These are phyloP conservation scores for Amanita pallidorosea DNA, from an alignment of 768 basidiomycete genomes.

Conservation along the genomic window DNA sequence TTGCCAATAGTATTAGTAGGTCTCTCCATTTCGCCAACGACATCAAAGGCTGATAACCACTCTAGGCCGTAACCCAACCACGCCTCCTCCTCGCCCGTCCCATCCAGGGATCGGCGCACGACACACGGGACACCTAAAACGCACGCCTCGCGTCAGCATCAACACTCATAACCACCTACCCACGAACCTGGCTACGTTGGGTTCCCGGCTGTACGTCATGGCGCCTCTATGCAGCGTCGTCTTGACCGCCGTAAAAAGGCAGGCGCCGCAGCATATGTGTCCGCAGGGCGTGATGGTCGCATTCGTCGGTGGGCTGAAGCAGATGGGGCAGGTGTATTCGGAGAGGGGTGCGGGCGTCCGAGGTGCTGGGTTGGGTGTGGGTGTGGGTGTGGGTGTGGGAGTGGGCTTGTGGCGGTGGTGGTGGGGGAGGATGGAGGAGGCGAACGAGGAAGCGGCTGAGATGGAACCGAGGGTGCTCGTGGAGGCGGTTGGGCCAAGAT, in stretches of 20 bases:
- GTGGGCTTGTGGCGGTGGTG: background rate
- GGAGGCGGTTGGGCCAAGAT: background rate
- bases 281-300: constrained; percentile 76
- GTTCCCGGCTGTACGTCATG: constrained; percentile 16
- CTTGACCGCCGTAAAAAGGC: constrained; percentile 65
- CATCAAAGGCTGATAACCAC: constrained; percentile 28
- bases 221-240: constrained; percentile 42
- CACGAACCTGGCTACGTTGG: constrained; percentile 28
- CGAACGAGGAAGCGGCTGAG: background rate
- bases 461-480: too few species aligned
- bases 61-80: constrained; percentile 46
- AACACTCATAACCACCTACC: background rate
- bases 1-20: too few species aligned
- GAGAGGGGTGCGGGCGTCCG: constrained; percentile 27
- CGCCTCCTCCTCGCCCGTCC: constrained; percentile 63
- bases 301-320: constrained; percentile 64
- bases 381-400: background rate
- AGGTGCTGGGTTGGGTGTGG: background rate
- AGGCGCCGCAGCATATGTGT: constrained; percentile 67
- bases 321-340: constrained; percentile 70
- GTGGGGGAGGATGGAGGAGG: background rate
- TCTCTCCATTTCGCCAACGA: too few species aligned
- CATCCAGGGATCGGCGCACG: constrained; percentile 55
- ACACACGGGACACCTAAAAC: constrained; percentile 55
- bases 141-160: accelerated